Evolutionary conservation across 441 rosid genomes (phyloP).

Genomic region (Pelargonium australe): DNA sequence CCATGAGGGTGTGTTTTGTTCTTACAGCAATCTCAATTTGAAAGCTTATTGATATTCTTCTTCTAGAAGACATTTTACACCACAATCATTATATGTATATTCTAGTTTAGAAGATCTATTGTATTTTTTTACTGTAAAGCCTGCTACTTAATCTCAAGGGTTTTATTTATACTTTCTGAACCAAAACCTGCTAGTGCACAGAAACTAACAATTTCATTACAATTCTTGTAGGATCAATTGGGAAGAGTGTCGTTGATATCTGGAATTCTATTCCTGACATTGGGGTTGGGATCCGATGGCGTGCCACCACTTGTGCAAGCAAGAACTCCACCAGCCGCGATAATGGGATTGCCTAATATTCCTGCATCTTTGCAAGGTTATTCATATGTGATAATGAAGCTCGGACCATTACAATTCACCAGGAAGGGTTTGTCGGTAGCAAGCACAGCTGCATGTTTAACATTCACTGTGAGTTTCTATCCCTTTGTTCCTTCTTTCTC

Average conservation of each 20-base stretch:
- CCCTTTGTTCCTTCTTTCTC: neutral
- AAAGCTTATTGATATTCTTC: neutral
- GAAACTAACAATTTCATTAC: neutral
- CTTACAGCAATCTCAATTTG: neutral
- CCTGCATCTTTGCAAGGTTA: constrained; percentile 67
- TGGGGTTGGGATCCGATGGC: constrained; percentile 81
- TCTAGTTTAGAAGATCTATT: neutral
- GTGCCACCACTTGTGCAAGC: constrained; percentile 73
- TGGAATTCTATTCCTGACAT: constrained; percentile 61
- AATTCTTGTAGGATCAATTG: constrained; percentile 63
- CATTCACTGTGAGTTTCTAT: constrained; percentile 58
- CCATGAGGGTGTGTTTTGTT: constrained; percentile 1
- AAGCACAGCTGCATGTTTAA: constrained; percentile 89
- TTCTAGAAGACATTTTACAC: neutral
- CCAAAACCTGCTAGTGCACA: neutral
- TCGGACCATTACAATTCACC: constrained; percentile 79
- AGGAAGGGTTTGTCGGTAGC: constrained; percentile 90
- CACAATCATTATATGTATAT: neutral
- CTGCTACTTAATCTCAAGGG: too few species aligned
- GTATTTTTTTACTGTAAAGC: neutral
- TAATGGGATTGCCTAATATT: constrained; percentile 62
- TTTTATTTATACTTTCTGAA: too few species aligned
- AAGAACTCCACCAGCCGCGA: constrained; percentile 64
- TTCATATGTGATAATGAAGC: constrained; percentile 65
- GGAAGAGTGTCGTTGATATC: constrained; percentile 84